Base-by-base conservation (phyloP, 768 basidiomycete species). In the Boletellus sp. region DNA sequence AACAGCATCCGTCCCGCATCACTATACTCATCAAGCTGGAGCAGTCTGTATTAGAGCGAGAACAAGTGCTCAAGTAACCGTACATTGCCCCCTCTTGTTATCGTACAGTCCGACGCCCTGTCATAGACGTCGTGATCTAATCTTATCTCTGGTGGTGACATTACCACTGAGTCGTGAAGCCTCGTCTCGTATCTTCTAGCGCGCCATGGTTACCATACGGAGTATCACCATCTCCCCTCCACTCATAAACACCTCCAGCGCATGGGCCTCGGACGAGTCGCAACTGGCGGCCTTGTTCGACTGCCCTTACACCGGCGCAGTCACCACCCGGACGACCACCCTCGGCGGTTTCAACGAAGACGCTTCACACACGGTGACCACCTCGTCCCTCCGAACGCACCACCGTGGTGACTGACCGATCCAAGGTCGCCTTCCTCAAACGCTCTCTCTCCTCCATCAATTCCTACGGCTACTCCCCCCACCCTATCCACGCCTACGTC, bases 11-110 rank as follows among this genome's bases (percentile, higher is more conserved):
- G 3, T 81, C 83, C 44, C 81, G 94, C 45, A 96, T 87, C 5
- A 95, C 94, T n/a, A 94, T 99, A 50, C 80, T 99, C 46, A 95
- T 99, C 73, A 98, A 98, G 71, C 75, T 98, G 52, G 93, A 97
- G 70, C 85, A 84, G 62, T 85, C 85, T 50, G 95, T 97, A 42
- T 74, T 99, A 63, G 93, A 95, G 58, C 81, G 96, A 39, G 96
- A 99, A 72, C 89, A 92, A 65, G 76, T 89, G n/a, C 68, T 94
- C 64, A 93, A 91, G 74, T 85, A 73, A 73, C 49, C 35, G 34
- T 53, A 45, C 31, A 28, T 38, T 40, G 23, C 13, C 42, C 34
- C 22, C 10, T 35, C 22, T 33, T 54, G 47, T 55, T 47, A 50
- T 34, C n/a, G n/a, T n/a, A n/a, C n/a, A n/a, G n/a, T n/a, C n/a